Evolutionary conservation across 768 basidiomycete species (phyloP), one percentile per base, ranked within the genome.

Genomic region (Lyophyllum atratum): DNA sequence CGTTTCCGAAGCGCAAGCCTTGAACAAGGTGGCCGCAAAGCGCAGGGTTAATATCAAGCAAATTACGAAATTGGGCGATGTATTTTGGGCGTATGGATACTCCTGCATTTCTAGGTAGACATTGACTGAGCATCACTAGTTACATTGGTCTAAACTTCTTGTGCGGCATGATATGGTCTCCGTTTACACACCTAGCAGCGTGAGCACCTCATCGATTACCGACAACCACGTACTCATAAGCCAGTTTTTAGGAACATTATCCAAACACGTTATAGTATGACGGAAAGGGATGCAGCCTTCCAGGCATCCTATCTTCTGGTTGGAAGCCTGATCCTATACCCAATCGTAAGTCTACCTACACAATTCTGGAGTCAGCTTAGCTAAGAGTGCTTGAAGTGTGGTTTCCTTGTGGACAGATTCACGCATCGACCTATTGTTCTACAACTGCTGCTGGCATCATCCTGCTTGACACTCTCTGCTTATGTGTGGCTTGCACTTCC

Each of bases 121-220:
- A 34, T 59, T 52, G 60, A 55, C 58, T 62, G 19, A 28, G 6
- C 52, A 25, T 25, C 7, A 44, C 4, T 60, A 89, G 87, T 15
- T 92, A 92, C 67, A 84, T 92, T 55, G 85, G 80, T 2, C 64
- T 90, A n/a, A 92, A 92, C 59, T 68, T 92, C 12, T 72, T 92
- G 15, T 93, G 87, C 58, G 90, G 90, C 17, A 76, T 84, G 58
- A 83, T 91, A 33, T 92, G 90, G 90, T 74, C 83, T 3, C 91
- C 90, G 3, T 91, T 90, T 66, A 84, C 83, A 11, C 89, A 92
- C 65, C 82, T 93, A 42, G 84, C 87, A 12, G 78, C 90, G 89
- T 90, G 65, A 65, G 85, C 69, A 44, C 21, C 31, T 33, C 12
- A 24, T 10, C 43, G 19, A 24, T 46, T 34, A 28, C 45, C n/a